A percentile compares a stretch with the other conserved stretches of the same genome.
Conservation (phyloP, 2,329 filamentous ascomycete species). For the Hawksworthiomyces lignivorus region DNA sequence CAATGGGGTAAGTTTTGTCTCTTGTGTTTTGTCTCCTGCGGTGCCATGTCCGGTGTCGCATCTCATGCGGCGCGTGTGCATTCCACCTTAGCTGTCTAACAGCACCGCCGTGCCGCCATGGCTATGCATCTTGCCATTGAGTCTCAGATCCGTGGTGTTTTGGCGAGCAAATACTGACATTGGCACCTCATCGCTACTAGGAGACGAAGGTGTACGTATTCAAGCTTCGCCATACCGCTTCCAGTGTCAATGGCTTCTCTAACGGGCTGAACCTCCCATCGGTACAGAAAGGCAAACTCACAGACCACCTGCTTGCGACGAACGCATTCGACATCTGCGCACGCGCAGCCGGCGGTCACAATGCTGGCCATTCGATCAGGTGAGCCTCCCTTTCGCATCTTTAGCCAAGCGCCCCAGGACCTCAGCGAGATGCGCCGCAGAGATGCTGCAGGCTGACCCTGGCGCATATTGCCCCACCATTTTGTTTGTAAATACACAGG, state of each 20-base stretch:
- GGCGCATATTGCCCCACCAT: too few species aligned
- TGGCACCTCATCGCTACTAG: slow-evolving; percentile 1
- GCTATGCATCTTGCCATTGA: not conserved
- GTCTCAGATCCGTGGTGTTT: too few species aligned
- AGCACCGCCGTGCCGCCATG: not conserved
- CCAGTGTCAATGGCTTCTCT: not conserved
- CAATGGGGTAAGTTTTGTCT: slow-evolving; percentile 45
- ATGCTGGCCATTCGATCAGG: slow-evolving; percentile 44
- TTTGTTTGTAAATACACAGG: too few species aligned
- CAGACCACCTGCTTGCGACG: slow-evolving; percentile 15
- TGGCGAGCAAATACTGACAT: too few species aligned
- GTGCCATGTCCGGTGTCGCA: too few species aligned
- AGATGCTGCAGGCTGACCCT: too few species aligned
- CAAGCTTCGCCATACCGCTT: too few species aligned
- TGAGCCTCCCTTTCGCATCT: slow-evolving; percentile 5
- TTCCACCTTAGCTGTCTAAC: too few species aligned
- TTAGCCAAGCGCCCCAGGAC: too few species aligned
- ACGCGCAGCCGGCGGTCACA: slow-evolving; percentile 53
- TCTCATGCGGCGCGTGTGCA: too few species aligned
- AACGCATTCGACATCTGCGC: slow-evolving; percentile 37
- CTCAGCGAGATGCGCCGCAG: too few species aligned
- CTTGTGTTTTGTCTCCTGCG: slow-evolving; percentile 1
- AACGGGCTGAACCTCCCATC: not conserved
- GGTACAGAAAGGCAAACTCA: slow-evolving; percentile 16
- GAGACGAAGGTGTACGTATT: slow-evolving; percentile 12